Percentiles rank a stretch among this genome's conserved stretches.
Conservation (phyloP, 305 asterid species). For the Stenogyne calaminthoides region DNA sequence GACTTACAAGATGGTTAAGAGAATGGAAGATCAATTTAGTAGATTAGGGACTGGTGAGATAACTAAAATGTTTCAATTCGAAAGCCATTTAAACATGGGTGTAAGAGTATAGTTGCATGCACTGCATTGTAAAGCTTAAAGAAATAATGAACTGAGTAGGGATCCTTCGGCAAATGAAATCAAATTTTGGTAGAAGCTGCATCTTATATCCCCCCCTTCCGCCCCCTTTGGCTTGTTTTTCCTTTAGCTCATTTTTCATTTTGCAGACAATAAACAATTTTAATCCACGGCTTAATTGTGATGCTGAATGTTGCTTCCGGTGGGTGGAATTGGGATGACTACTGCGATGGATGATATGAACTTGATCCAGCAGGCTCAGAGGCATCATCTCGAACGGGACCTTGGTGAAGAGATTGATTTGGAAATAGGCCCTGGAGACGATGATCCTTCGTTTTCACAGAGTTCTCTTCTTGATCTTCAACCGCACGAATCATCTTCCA, state of each 20-base stretch:
- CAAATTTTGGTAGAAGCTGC: background rate
- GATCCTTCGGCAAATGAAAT: background rate
- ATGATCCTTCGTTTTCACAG: slow-evolving; percentile 78
- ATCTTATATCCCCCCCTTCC: background rate
- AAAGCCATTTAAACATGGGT: background rate
- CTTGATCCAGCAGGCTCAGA: slow-evolving; percentile 91
- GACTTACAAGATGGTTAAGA: background rate
- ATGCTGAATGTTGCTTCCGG: slow-evolving; percentile 93
- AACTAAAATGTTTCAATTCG: background rate
- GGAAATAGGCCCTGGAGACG: slow-evolving; percentile 93
- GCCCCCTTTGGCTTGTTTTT: no score
- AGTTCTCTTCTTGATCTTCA: slow-evolving; percentile 68
- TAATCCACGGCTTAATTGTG: slow-evolving; percentile 44
- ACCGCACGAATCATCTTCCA: slow-evolving; percentile 76
- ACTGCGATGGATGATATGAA: slow-evolving; percentile 95
- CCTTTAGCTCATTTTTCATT: slow-evolving; percentile 13
- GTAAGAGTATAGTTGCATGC: background rate
- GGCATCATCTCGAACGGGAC: slow-evolving; percentile 92
- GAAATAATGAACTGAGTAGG: background rate
- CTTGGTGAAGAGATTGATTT: slow-evolving; percentile 93
- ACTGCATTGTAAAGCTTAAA: background rate
- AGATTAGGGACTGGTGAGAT: slow-evolving; percentile 4
- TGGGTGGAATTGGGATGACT: slow-evolving; percentile 80
- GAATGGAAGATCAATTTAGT: background rate
- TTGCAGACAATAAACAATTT: slow-evolving; percentile 30